Evolutionary conservation across 1,284 basidiomycete genomes (phyloP).

Genomic region (Naganishia liquefaciens): DNA sequence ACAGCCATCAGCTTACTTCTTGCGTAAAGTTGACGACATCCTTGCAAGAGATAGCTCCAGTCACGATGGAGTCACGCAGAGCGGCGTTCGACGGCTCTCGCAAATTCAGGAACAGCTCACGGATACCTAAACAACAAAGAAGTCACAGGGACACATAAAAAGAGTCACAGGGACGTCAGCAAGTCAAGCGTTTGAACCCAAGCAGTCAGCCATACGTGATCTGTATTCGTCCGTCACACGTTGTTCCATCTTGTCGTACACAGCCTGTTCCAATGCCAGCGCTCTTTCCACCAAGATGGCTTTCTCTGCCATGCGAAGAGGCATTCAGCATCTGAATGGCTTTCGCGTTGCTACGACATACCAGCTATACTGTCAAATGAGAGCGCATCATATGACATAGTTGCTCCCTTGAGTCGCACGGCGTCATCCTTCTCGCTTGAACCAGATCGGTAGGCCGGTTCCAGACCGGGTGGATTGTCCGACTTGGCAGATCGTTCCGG

Average conservation of each 20-base stretch:
- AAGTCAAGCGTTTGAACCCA: background rate
- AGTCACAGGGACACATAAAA: no score
- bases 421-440: conserved; percentile 61
- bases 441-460: conserved; percentile 19
- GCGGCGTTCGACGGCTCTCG: conserved; percentile 94
- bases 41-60: conserved; percentile 71
- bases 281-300: conserved; percentile 54
- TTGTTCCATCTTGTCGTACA: conserved; percentile 46
- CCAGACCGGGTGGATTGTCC: conserved; percentile 30
- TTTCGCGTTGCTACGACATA: conserved; percentile 56
- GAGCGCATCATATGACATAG: conserved; percentile 88
- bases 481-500: conserved; percentile 30
- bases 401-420: conserved; percentile 78
- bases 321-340: background rate
- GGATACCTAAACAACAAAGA: conserved; percentile 71
- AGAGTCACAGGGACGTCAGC: background rate
- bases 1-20: conserved; percentile 58
- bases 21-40: conserved; percentile 79
- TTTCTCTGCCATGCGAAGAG: conserved; percentile 40
- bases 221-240: conserved; percentile 53
- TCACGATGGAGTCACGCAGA: conserved; percentile 78
- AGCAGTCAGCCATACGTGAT: conserved; percentile 42
- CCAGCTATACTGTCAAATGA: conserved; percentile 79
- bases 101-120: conserved; percentile 86
- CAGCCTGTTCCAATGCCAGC: conserved; percentile 54